Base-by-base conservation (phyloP, 768 basidiomycete species). In the Lentinula raphanica region DNA sequence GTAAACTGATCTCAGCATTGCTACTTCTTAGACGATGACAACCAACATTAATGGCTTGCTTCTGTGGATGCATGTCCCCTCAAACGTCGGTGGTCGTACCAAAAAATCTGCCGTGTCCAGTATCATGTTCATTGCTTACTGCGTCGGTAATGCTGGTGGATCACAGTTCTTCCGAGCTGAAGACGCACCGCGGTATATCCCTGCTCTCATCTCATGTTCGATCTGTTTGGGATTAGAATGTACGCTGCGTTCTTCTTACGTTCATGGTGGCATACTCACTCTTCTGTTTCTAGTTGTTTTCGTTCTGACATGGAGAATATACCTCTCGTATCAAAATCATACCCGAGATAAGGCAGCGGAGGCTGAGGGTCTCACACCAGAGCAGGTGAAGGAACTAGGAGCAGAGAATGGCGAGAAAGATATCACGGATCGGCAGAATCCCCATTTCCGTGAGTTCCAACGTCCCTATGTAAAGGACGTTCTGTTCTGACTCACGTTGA, bases 41-140 rank as follows among this genome's bases (percentile, higher is more conserved):
- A 21, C 25, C 25, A 45, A 53, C 35, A 38, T 58, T 9, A 58
- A 58, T 35, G 58, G 58, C 31, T 45, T 59, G n/a, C 40, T 54
- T 46, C 50, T 59, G 5, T 59, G 58, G 58, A 54, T 46, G 39
- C 53, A 50, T 48, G 29, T 59, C 32, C 58, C 58, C 39, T 59
- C 58, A 19, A 59, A 59, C 53, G 58, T 59, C 35, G 58, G 53
- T 25, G 58, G 58, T 11, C 51, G 58, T 35, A 59, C 58, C 3
- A 59, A 59, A 27, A 59, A 59, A 40, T 59, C 58, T 13, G 45
- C 45, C n/a, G 54, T 55, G 1, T 55, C 50, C 25, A 59, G 51
- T 44, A 50, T 59, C 15, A 38, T 59, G 46, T 59, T 59, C 44
- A 51, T 59, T 13, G 58, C 51, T 12, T 59, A 59, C 38, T 59